Percentiles rank a stretch among this genome's conserved stretches.
phyloP scores from a whole-genome alignment of 257 asterid species.

The Solanum tarapatanum region DNA sequence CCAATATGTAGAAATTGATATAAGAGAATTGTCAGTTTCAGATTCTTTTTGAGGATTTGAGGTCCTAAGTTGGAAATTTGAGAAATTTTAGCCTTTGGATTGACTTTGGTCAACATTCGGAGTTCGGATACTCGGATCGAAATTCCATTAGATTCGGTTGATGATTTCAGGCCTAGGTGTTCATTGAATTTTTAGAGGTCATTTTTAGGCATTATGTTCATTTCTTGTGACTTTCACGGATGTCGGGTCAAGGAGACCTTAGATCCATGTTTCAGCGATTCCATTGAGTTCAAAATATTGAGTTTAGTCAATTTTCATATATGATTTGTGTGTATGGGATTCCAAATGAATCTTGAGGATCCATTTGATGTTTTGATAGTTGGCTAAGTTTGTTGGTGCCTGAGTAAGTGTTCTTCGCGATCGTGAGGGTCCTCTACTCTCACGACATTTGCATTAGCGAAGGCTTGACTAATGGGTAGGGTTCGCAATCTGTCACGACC shows the following conservation, averaged over 20 bases:
- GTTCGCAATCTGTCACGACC: not conserved
- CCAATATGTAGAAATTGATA: not conserved
- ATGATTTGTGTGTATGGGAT: not conserved
- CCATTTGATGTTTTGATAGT: not conserved
- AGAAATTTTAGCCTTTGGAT: too few species aligned
- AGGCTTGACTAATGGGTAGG: not conserved
- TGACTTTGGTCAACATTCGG: not conserved
- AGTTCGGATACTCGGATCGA: rapidly evolving
- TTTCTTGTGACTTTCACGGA: not conserved
- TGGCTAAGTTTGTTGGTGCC: not conserved
- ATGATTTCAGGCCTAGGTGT: not conserved
- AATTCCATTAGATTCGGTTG: too few species aligned
- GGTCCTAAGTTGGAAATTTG: not conserved
- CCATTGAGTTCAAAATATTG: not conserved
- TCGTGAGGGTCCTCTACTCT: not conserved
- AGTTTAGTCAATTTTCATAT: not conserved
- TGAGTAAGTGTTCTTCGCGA: not conserved
- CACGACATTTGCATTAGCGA: not conserved
- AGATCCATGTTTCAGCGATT: too few species aligned
- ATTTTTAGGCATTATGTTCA: not conserved
- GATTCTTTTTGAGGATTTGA: not conserved
- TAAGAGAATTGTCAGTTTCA: not conserved
- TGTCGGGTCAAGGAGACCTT: too few species aligned
- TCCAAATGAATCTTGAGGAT: not conserved
- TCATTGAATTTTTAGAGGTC: not conserved